Evolutionary conservation across 2,329 filamentous ascomycete species (phyloP), one percentile per base, ranked within the genome.

Genomic region (Trichoderma koningii): DNA sequence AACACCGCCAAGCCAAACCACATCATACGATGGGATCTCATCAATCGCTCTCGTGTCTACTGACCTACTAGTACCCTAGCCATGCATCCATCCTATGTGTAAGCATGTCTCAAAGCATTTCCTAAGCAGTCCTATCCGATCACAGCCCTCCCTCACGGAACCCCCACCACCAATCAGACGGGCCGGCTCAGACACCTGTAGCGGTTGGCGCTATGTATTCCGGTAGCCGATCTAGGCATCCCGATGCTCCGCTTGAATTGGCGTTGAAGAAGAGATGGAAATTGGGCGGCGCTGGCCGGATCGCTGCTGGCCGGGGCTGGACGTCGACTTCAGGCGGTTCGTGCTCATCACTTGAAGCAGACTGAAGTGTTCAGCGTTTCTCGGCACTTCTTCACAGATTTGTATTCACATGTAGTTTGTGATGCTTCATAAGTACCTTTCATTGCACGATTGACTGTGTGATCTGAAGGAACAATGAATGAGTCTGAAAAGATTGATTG

Each of bases 241-340:
- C 55, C 55, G 55, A 19, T 26, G 34, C 15, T 26, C 14, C 14
- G 48, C 48, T 12, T 38, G 14, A 38, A 14, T 38, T 38, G 34
- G 34, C 34, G 34, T 38, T 38, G 34, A 38, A 14, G 34, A 12
- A 12, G 2, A 38, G 34, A 45, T 17, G 55, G 21, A 44, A 48
- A 34, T 34, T 34, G 34, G 44, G 44, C 44, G 55, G 55, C 55
- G 55, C 55, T 47, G 55, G 55, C 55, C 55, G 55, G 55, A 59
- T 59, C 44, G 21, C 21, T 23, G 21, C 21, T 23, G 21, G 21
- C 21, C 21, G 21, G 21, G 21, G 21, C 21, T 23, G 21, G 21
- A 23, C 2, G 21, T 23, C 21, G 21, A 23, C 21, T 23, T n/a
- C n/a, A n/a, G n/a, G n/a, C n/a, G n/a, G n/a, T n/a, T n/a, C n/a